Evolutionary conservation across 768 basidiomycete genomes (phyloP).

Genomic region (Auricularia cornea): DNA sequence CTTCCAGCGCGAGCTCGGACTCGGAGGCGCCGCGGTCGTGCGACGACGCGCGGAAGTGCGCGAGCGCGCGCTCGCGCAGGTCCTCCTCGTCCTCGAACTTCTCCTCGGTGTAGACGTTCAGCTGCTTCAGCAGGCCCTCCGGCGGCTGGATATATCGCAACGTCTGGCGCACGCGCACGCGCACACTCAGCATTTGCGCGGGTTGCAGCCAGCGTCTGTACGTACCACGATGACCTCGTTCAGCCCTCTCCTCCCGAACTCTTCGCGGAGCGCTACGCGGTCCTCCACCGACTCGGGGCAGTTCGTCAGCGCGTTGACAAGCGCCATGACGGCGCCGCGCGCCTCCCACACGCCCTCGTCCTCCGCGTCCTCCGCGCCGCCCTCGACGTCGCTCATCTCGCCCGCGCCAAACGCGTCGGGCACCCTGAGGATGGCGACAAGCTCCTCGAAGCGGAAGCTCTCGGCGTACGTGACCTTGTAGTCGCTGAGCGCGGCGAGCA

Average conservation of each 20-base stretch:
- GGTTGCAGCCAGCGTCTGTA: conserved; percentile 7
- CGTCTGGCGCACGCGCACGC: conserved; percentile 35
- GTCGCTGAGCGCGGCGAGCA: conserved; percentile 74
- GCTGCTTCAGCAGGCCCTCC: conserved; percentile 66
- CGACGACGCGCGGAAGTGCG: conserved; percentile 14
- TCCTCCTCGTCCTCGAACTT: conserved; percentile 88
- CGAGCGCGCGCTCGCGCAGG: conserved; percentile 54
- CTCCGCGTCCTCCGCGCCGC: conserved; percentile 24
- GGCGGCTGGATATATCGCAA: conserved; percentile 70
- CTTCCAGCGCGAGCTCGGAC: conserved; percentile 47
- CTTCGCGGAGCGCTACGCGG: conserved; percentile 70
- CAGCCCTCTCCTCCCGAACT: conserved; percentile 71
- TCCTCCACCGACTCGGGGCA: conserved; percentile 72
- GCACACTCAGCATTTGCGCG: conserved; percentile 1
- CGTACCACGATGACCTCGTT: conserved; percentile 79
- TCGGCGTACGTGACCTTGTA: conserved; percentile 65
- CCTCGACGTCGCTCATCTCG: conserved; percentile 23
- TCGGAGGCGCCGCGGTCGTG: conserved; percentile 29
- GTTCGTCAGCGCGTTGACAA: conserved; percentile 73
- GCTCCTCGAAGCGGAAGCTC: conserved; percentile 67
- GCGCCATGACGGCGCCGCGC: conserved; percentile 61
- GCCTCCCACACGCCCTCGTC: conserved; percentile 78
- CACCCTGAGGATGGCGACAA: conserved; percentile 55
- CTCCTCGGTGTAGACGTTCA: conserved; percentile 78
- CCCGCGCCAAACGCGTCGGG: conserved; percentile 27